Evolutionary conservation across 1,139 yeast genomes (phyloP).

Genomic region (Yamadazyma sp.): DNA sequence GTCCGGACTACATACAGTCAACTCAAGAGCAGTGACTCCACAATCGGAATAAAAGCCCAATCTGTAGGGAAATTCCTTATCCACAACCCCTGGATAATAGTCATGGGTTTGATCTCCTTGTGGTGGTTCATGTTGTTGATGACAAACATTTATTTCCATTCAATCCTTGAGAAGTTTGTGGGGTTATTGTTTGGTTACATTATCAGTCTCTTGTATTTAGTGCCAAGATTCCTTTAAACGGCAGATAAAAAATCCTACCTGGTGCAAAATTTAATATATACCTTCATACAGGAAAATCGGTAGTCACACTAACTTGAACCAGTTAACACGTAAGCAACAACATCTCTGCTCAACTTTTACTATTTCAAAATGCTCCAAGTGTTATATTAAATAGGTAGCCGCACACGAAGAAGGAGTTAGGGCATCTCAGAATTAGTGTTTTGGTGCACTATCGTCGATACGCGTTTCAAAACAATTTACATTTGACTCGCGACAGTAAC

Average conservation of each 20-base stretch:
- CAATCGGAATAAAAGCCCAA: neutral
- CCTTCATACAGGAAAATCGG: too few species aligned
- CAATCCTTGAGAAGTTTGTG: slow-evolving; percentile 66
- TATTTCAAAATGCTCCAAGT: too few species aligned
- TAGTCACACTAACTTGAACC: too few species aligned
- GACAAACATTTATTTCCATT: slow-evolving; percentile 85
- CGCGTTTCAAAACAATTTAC: neutral
- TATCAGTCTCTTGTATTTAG: slow-evolving; percentile 5
- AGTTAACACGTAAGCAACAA: too few species aligned
- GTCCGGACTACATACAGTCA: slow-evolving; percentile 5
- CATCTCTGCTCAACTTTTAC: too few species aligned
- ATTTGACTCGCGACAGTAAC: neutral
- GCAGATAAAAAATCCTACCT: neutral
- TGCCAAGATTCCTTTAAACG: slow-evolving; percentile 4
- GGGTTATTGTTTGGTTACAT: slow-evolving; percentile 63
- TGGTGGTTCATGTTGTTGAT: slow-evolving; percentile 90
- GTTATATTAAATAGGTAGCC: too few species aligned
- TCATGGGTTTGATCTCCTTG: slow-evolving; percentile 45
- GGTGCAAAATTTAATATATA: neutral
- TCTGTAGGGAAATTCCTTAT: slow-evolving; percentile 11
- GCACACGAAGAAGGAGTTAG: neutral
- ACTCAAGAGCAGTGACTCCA: slow-evolving; percentile 6
- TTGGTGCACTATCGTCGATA: neutral
- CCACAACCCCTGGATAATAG: slow-evolving; percentile 44
- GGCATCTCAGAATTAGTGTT: neutral